These are phyloP conservation scores for Eremochloa ophiuroides DNA, from an alignment of 176 grass and related monocot species.

Conservation along the genomic window DNA sequence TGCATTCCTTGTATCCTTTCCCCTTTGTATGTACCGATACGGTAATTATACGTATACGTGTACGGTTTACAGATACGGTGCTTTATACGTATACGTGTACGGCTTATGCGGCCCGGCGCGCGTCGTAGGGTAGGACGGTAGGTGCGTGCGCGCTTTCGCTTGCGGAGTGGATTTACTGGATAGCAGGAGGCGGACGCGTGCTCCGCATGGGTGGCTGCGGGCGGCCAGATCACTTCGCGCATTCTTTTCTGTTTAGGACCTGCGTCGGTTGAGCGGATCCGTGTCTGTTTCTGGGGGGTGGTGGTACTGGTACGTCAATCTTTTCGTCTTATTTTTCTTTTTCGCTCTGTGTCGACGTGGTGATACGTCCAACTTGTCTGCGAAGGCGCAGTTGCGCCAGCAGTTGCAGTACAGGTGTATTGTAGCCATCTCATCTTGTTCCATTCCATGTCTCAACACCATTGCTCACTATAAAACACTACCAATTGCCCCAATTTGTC, in stretches of 20 bases:
- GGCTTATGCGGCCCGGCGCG: not conserved
- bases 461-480: not conserved
- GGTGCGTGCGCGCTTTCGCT: conserved; percentile 26
- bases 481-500: not conserved
- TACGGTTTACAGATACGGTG: not conserved
- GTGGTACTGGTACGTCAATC: not conserved
- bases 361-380: conserved; percentile 3
- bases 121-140: not conserved
- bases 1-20: not conserved
- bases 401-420: not conserved
- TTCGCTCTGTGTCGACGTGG: not conserved
- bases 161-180: not conserved
- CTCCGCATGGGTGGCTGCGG: conserved; percentile 13
- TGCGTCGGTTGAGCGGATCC: not conserved
- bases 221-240: conserved; percentile 17
- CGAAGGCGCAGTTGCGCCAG: conserved; percentile 3
- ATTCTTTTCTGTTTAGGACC: not conserved
- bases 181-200: conserved; percentile 12
- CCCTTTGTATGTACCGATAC: not conserved
- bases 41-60: not conserved
- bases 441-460: not conserved
- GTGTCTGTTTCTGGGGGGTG: conserved; percentile 12
- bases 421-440: not conserved
- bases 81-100: not conserved
- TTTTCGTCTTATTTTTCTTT: not conserved